Evolutionary conservation across 768 basidiomycete genomes (phyloP), one percentile per base, ranked within the genome.

Genomic region (Leccinum variicolor): DNA sequence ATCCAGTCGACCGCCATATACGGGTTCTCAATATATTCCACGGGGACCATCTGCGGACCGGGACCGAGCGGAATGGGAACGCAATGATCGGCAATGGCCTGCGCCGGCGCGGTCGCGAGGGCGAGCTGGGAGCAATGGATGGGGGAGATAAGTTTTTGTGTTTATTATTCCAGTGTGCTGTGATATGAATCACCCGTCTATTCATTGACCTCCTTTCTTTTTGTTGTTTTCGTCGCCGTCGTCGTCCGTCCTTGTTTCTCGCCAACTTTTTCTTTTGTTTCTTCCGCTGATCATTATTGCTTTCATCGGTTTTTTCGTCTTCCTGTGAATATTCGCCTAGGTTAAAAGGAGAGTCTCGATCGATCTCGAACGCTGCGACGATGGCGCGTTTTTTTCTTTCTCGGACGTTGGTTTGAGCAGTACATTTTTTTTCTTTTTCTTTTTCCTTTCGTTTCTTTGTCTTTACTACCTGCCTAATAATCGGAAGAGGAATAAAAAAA

Each of bases 11-110:
- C 65, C 69, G 52, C 57, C 70, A 23, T 66, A 65, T 11, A 39
- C 56, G 14, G 64, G 70, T 28, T 66, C 74, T 48, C 74, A 73
- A 41, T 72, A 75, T 47, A 73, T 76, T 5, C 81, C 82, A 33
- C 75, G 82, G 1, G 81, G 80, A 5, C 82, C 81, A 3, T 79
- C 77, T 10, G 80, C 79, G 2, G 82, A 83, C 62, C 74, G 82
- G 3, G 82, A 84, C 21, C 69, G 80, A 14, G 56, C 61, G 14
- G 81, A 80, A 17, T 72, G 78, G 70, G 79, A 80, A 15, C 69
- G 77, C n/a, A 74, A 75, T 7, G 78, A 79, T n/a, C 61, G 79
- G 11, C 67, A 63, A 19, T 73, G 73, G 73, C 50, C 58, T 39
- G 53, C 57, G 9, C 64, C 66, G 19, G 54, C 70, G 15, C 60